Evolutionary conservation across 2,329 filamentous ascomycete species (phyloP).

Genomic region (Chaetomium olivaceum): DNA sequence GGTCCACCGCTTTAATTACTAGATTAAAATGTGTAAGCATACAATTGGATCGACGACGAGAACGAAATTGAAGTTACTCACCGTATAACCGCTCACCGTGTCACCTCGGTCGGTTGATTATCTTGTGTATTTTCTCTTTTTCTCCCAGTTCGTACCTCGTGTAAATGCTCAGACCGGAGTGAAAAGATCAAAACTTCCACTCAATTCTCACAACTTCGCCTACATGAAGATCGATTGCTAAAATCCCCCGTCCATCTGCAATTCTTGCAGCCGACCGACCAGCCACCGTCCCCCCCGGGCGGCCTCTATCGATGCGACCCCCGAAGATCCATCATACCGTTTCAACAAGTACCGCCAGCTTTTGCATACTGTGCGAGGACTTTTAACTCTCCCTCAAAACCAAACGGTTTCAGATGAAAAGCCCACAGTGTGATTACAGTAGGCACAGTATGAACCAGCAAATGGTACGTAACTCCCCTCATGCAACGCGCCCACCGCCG

Average conservation of each 20-base stretch:
- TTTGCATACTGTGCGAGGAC: neutral
- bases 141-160: neutral
- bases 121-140: neutral
- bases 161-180: neutral
- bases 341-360: neutral
- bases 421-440: neutral
- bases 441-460: neutral
- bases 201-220: neutral
- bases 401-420: no score
- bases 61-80: neutral
- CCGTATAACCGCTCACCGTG: neutral
- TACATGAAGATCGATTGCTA: neutral
- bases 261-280: conserved; percentile 4
- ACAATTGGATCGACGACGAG: neutral
- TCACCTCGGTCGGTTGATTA: neutral
- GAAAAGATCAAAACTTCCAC: neutral
- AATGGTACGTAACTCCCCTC: neutral
- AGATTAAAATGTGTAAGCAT: neutral
- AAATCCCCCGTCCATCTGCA: neutral
- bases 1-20: neutral
- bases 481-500: neutral
- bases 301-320: neutral
- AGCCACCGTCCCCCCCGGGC: neutral
- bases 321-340: neutral
- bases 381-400: neutral